A percentile compares a stretch with the other conserved stretches of the same genome.
Conservation (phyloP, 495 filamentous ascomycete genomes). For the Astrocystis sublimbata region DNA sequence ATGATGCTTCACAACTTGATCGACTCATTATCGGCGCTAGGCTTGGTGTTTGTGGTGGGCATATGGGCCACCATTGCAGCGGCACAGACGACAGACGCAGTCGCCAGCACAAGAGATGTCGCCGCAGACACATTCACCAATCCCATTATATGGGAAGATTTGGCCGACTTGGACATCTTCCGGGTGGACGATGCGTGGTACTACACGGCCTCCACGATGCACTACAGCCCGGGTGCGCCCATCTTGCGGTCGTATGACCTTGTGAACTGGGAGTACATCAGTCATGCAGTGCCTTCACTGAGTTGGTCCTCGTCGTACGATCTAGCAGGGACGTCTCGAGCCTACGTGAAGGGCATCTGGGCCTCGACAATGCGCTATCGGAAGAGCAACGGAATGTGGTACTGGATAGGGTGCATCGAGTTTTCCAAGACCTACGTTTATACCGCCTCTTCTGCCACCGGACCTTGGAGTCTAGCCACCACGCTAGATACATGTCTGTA, state of each 20-base stretch:
- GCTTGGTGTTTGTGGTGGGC: too few relatives aligned
- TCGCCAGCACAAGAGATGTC: background rate
- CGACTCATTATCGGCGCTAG: too few relatives aligned
- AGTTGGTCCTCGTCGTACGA: slow-evolving; percentile 48
- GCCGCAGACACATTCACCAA: slow-evolving; percentile 35
- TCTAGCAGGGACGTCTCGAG: slow-evolving; percentile 38
- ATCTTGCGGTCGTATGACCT: slow-evolving; percentile 58
- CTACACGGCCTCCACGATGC: slow-evolving; percentile 58
- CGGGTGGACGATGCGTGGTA: slow-evolving; percentile 35
- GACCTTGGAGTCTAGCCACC: slow-evolving; percentile 28
- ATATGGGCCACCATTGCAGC: background rate
- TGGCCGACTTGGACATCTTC: slow-evolving; percentile 43
- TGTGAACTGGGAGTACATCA: slow-evolving; percentile 54
- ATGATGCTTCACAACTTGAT: too few relatives aligned
- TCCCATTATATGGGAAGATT: slow-evolving; percentile 48
- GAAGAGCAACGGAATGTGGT: slow-evolving; percentile 46
- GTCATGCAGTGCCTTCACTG: slow-evolving; percentile 53
- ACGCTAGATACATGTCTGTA: slow-evolving; percentile 54
- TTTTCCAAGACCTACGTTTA: slow-evolving; percentile 48
- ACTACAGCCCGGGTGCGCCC: slow-evolving; percentile 59
- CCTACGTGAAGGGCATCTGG: slow-evolving; percentile 58
- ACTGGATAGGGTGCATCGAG: slow-evolving; percentile 59
- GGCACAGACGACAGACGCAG: background rate
- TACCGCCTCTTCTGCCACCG: slow-evolving; percentile 39
- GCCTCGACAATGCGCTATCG: slow-evolving; percentile 55